A percentile compares a stretch with the other conserved stretches of the same genome.
Evolutionary conservation across 805 yeast species (phyloP).

Genomic region (Yamadazyma philogaea): DNA sequence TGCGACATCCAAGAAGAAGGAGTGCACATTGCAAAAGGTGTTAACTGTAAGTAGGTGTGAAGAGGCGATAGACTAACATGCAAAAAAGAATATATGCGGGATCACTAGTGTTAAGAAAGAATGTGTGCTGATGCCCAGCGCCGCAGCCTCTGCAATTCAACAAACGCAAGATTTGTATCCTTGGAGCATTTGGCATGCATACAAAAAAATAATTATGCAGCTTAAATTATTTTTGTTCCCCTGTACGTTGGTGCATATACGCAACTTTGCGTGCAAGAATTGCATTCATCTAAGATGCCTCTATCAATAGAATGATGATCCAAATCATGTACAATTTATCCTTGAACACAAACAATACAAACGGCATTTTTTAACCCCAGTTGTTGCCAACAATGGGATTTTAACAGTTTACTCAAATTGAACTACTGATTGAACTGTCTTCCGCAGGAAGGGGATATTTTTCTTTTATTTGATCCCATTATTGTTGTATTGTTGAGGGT

Average conservation of each 20-base stretch:
- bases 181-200: no score
- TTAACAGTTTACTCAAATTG: conserved; percentile 1
- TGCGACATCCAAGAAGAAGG: no score
- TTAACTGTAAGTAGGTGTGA: no score
- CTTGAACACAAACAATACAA: neutral
- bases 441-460: neutral
- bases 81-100: no score
- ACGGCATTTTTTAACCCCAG: conserved; percentile 5
- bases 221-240: neutral
- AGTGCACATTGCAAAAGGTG: no score
- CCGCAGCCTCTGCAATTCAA: no score
- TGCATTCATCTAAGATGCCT: conserved; percentile 2
- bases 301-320: conserved; percentile 1
- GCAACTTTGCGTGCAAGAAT: neutral
- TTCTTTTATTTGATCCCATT: neutral
- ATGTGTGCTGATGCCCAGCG: no score
- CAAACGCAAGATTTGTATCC: no score
- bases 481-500: neutral
- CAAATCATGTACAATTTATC: conserved; percentile 3
- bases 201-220: no score
- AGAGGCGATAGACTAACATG: no score
- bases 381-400: neutral
- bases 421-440: neutral
- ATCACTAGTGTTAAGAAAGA: neutral
- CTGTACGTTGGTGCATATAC: conserved; percentile 4